A percentile compares a stretch with the other conserved stretches of the same genome.
phyloP scores from a whole-genome alignment of 2,329 filamentous ascomycete genomes.

The Neonectria neomacrospora region DNA sequence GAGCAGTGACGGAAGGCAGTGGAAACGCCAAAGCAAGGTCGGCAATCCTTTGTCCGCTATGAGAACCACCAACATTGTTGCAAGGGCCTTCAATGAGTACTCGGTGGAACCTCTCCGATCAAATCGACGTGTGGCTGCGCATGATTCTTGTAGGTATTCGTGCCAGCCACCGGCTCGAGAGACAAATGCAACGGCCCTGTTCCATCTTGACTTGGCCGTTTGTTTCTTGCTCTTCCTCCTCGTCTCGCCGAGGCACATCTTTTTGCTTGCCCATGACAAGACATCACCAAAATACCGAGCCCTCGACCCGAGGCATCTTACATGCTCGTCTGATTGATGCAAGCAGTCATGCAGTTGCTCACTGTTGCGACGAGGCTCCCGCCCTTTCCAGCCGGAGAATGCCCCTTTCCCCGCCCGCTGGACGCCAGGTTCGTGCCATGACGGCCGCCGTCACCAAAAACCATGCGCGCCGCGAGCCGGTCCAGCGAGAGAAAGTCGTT shows the following conservation, averaged over 20 bases:
- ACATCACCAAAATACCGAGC: background rate
- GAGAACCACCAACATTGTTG: too few relatives aligned
- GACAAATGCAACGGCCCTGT: background rate
- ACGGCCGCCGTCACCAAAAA: background rate
- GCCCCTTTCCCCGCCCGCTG: conserved; percentile 2
- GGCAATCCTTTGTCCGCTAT: background rate
- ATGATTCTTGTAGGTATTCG: background rate
- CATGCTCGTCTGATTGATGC: background rate
- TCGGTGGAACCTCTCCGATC: background rate
- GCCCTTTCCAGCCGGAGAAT: background rate
- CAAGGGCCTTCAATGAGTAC: background rate
- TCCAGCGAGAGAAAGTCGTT: background rate
- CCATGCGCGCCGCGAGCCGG: background rate
- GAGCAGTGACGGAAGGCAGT: too few relatives aligned
- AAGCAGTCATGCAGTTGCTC: conserved; percentile 3
- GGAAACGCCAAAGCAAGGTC: background rate
- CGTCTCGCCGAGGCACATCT: background rate
- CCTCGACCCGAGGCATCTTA: background rate
- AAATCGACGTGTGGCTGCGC: background rate
- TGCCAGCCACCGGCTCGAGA: background rate
- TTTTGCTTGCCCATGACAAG: background rate
- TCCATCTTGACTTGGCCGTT: background rate
- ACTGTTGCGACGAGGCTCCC: background rate
- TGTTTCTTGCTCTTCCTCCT: background rate
- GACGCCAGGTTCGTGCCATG: background rate